Percentiles rank a stretch among this genome's conserved stretches.
phyloP scores from a whole-genome alignment of 176 grass and related monocot species.

The Rhynchospora pubera region DNA sequence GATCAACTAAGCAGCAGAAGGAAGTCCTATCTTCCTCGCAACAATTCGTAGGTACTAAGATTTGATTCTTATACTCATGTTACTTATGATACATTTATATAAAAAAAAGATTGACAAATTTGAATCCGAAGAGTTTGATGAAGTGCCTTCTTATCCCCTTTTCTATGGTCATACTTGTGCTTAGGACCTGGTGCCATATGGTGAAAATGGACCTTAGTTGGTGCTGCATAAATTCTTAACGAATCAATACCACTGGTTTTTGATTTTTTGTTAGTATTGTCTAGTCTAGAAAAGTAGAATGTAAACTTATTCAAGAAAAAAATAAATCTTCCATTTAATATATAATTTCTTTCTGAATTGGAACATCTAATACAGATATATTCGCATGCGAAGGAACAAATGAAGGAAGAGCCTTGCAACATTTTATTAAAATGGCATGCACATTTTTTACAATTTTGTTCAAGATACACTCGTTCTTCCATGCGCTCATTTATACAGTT shows the following conservation, averaged over 20 bases:
- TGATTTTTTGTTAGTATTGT: not conserved
- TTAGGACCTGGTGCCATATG: not conserved
- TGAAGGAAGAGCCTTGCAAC: slow-evolving; percentile 43
- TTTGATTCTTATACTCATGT: not conserved
- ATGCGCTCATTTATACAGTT: slow-evolving; percentile 28
- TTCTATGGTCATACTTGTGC: not conserved
- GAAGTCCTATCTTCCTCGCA: slow-evolving; percentile 36
- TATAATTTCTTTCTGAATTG: slow-evolving; percentile 20
- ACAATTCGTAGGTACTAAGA: slow-evolving; percentile 22
- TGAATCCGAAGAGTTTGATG: not conserved
- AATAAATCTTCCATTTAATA: not conserved
- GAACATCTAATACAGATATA: slow-evolving; percentile 35
- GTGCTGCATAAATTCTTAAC: not conserved
- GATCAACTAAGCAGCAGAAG: slow-evolving; percentile 28
- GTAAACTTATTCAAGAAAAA: not conserved
- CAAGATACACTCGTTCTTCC: slow-evolving; percentile 62
- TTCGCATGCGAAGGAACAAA: slow-evolving; percentile 25
- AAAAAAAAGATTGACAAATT: not conserved
- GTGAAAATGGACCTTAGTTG: not conserved
- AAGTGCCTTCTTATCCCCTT: not conserved
- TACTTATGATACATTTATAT: slow-evolving; percentile 3
- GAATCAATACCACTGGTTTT: not conserved
- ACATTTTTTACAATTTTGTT: slow-evolving; percentile 46
- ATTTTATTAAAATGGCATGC: slow-evolving; percentile 51
- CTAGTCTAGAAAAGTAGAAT: not conserved